phyloP scores from a whole-genome alignment of 768 basidiomycete species.

The Phylloporus sp. region DNA sequence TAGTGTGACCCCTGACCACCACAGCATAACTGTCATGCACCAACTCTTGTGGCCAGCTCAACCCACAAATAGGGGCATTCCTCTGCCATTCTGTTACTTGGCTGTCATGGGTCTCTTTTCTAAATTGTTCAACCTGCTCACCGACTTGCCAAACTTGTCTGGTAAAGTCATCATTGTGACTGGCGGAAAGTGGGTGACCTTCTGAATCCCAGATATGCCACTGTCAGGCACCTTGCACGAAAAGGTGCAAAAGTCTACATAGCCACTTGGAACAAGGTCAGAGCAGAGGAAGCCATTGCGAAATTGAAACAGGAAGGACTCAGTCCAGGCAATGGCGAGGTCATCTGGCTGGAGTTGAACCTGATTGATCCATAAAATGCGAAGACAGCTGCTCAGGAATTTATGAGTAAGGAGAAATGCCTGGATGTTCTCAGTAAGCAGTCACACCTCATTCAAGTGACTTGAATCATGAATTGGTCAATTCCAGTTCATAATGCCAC shows the following conservation, averaged over 20 bases:
- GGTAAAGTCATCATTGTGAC: conserved; percentile 50
- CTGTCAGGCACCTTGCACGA: conserved; percentile 47
- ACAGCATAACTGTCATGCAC: no score
- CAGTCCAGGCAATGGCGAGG: conserved; percentile 40
- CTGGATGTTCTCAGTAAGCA: conserved; percentile 49
- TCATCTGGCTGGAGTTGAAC: conserved; percentile 49
- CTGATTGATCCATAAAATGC: conserved; percentile 43
- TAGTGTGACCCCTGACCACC: no score
- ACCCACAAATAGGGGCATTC: no score
- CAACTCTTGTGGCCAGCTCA: no score
- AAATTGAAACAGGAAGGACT: conserved; percentile 41
- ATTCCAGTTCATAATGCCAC: conserved; percentile 53
- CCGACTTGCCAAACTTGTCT: conserved; percentile 33
- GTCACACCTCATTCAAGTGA: background rate
- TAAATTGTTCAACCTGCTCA: conserved; percentile 31
- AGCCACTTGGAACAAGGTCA: conserved; percentile 43
- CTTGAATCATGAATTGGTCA: background rate
- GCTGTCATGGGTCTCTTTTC: conserved; percentile 17
- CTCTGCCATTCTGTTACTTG: no score
- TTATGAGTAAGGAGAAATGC: conserved; percentile 45
- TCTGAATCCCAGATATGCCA: conserved; percentile 38
- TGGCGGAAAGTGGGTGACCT: conserved; percentile 47
- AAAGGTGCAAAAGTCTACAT: conserved; percentile 58
- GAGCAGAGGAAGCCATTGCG: conserved; percentile 45
- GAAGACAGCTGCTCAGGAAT: conserved; percentile 45